Percentiles rank a stretch among this genome's conserved stretches.
Evolutionary conservation across 2,329 filamentous ascomycete genomes (phyloP).

Genomic region (Fusarium succisae): DNA sequence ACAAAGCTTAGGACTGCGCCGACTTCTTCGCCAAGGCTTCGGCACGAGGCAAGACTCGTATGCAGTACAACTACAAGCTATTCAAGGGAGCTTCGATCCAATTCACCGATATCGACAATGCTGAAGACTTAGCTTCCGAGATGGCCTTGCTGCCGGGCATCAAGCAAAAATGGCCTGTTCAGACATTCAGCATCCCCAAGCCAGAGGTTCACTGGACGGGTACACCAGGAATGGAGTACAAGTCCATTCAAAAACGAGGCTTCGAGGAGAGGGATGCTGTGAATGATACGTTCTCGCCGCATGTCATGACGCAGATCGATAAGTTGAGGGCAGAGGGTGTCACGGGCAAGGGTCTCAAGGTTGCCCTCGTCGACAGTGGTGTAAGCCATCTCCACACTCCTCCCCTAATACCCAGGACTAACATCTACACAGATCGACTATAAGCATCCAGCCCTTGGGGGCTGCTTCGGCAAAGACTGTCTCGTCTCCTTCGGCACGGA

Average conservation of each 20-base stretch:
- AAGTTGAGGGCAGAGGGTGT: constrained; percentile 59
- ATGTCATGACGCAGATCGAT: constrained; percentile 66
- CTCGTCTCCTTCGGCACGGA: constrained; percentile 67
- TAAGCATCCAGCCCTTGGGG: constrained; percentile 69
- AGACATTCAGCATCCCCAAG: constrained; percentile 55
- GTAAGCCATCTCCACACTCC: constrained; percentile 49
- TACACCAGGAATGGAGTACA: constrained; percentile 38
- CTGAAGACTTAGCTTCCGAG: constrained; percentile 53
- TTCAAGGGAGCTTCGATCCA: constrained; percentile 66
- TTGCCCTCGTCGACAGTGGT: constrained; percentile 64
- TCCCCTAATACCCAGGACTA: background rate
- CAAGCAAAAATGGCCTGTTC: constrained; percentile 60
- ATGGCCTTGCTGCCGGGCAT: constrained; percentile 56
- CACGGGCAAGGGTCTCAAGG: constrained; percentile 61
- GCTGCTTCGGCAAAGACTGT: constrained; percentile 69
- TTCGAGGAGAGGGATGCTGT: constrained; percentile 16
- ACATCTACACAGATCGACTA: constrained; percentile 62
- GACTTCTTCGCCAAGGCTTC: constrained; percentile 27
- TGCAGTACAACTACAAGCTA: constrained; percentile 60
- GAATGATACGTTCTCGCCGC: constrained; percentile 57
- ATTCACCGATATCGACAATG: constrained; percentile 57
- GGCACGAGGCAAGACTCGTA: constrained; percentile 54
- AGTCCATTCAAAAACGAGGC: constrained; percentile 27
- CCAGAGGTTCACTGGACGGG: constrained; percentile 55
- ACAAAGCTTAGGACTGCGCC: constrained; percentile 17